Percentiles rank a stretch among this genome's conserved stretches.
Evolutionary conservation across 768 basidiomycete species (phyloP).

Genomic region (Lactarius evosmus): DNA sequence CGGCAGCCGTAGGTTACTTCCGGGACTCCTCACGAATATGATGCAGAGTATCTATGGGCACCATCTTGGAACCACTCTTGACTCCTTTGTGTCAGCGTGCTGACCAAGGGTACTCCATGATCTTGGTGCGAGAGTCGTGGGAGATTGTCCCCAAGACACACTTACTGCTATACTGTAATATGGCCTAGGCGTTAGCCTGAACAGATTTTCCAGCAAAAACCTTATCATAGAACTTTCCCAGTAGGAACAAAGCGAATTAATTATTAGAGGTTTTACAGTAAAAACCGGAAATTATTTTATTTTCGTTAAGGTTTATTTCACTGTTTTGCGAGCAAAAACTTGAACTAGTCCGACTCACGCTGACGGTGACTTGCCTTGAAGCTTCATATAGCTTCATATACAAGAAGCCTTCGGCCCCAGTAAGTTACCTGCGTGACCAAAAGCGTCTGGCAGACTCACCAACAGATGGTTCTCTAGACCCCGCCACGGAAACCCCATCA

Average conservation of each 20-base stretch:
- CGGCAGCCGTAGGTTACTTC: too few species aligned
- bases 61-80: background rate
- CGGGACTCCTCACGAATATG: background rate
- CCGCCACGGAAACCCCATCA: background rate
- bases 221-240: too few species aligned
- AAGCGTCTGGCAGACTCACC: background rate
- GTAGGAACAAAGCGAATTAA: background rate
- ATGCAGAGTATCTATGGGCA: too few species aligned
- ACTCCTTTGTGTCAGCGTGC: background rate
- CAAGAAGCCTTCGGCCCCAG: background rate
- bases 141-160: too few species aligned
- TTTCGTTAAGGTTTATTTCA: too few species aligned
- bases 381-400: background rate
- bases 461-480: background rate
- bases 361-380: background rate
- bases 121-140: background rate
- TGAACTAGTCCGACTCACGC: background rate
- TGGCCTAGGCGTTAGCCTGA: too few species aligned
- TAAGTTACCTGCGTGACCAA: background rate
- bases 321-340: too few species aligned
- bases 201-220: background rate
- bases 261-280: background rate
- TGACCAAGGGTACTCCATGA: background rate
- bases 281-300: background rate
- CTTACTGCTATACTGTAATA: too few species aligned